phyloP scores from a whole-genome alignment of 805 yeast genomes.

The Saccharomycopsis malanga region DNA sequence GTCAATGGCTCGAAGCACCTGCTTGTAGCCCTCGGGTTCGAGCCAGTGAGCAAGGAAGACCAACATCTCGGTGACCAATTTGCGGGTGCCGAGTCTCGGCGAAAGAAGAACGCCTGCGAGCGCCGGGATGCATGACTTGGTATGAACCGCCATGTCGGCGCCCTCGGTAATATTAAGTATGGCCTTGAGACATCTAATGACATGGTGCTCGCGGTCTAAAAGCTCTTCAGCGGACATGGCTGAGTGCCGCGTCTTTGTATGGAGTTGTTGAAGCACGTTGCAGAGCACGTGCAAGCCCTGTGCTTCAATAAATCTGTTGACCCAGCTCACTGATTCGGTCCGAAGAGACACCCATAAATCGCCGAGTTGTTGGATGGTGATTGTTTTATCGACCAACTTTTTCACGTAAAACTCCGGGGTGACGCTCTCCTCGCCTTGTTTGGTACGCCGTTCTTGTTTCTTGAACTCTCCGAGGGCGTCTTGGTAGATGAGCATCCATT shows the following conservation, averaged over 20 bases:
- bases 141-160: constrained; percentile 47
- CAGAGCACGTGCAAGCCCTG: constrained; percentile 81
- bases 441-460: constrained; percentile 36
- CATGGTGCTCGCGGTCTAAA: constrained; percentile 64
- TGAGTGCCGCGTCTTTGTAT: constrained; percentile 21
- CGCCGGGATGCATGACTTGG: constrained; percentile 45
- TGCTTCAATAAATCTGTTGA: constrained; percentile 59
- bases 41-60: constrained; percentile 43
- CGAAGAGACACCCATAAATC: constrained; percentile 87
- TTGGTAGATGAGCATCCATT: constrained; percentile 88
- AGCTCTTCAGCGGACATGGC: constrained; percentile 30
- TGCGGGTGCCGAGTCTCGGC: constrained; percentile 67
- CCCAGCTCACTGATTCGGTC: constrained; percentile 83
- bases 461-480: constrained; percentile 74
- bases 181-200: constrained; percentile 73
- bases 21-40: constrained; percentile 43
- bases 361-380: constrained; percentile 63
- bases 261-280: constrained; percentile 39
- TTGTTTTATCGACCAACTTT: constrained; percentile 59
- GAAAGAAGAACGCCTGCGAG: constrained; percentile 69
- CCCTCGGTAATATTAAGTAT: constrained; percentile 59
- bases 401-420: constrained; percentile 76
- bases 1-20: constrained; percentile 46
- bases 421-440: constrained; percentile 27
- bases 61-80: constrained; percentile 71